These are phyloP conservation scores for Venturia aucupariae DNA, from an alignment of 2,329 filamentous ascomycete genomes.

Conservation along the genomic window DNA sequence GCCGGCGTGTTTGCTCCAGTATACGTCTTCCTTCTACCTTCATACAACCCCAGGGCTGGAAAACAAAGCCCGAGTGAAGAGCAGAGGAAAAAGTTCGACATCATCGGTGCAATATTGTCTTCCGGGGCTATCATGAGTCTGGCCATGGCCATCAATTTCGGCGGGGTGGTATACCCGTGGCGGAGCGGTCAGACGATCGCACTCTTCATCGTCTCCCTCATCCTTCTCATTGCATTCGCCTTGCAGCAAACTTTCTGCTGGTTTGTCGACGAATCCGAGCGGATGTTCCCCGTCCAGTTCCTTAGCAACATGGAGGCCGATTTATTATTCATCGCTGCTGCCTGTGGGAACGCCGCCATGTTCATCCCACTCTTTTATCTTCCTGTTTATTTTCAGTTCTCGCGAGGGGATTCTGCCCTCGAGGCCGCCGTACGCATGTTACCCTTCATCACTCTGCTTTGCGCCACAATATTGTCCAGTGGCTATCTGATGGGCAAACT, in stretches of 20 bases:
- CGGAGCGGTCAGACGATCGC: conserved; percentile 35
- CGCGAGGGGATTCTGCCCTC: conserved; percentile 33
- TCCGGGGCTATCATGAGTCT: conserved; percentile 29
- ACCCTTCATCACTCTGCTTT: conserved; percentile 32
- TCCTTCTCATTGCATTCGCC: conserved; percentile 10
- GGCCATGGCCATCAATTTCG: conserved; percentile 43
- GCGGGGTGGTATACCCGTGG: conserved; percentile 42
- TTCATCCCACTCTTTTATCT: conserved; percentile 41
- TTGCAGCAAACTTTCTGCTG: conserved; percentile 11
- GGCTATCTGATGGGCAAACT: conserved; percentile 18
- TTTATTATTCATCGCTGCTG: conserved; percentile 18
- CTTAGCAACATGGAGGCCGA: conserved; percentile 30
- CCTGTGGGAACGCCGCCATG: conserved; percentile 17
- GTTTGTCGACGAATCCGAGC: conserved; percentile 21
- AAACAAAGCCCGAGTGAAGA: conserved; percentile 4
- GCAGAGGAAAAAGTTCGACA: conserved; percentile 16
- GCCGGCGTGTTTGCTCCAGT: conserved; percentile 35
- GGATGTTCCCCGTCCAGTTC: conserved; percentile 43
- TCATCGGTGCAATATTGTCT: conserved; percentile 15
- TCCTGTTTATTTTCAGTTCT: conserved; percentile 47
- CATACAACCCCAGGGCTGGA: conserved; percentile 20
- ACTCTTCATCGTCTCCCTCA: conserved; percentile 34
- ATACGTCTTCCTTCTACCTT: conserved; percentile 36
- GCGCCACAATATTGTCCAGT: conserved; percentile 18
- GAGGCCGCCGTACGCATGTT: conserved; percentile 34